Conservation (phyloP, 75 land plant genomes). For the Selaginella moellendorffii region DNA sequence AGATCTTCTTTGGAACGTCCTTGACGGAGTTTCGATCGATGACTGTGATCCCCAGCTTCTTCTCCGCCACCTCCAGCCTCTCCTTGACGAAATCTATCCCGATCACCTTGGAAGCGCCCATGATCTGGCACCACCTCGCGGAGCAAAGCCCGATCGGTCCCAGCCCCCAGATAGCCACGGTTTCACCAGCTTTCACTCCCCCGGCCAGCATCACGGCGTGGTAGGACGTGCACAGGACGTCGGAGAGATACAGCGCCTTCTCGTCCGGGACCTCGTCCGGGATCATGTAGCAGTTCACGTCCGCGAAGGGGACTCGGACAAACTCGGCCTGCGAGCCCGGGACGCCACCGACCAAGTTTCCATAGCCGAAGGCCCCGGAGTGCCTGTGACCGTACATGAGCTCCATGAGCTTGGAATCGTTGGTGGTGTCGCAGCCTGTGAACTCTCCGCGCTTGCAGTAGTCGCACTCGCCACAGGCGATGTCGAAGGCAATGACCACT, state of each 20-base stretch:
- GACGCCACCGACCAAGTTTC: neutral
- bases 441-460: too few relatives aligned
- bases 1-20: neutral
- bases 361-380: neutral
- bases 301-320: constrained; percentile 2
- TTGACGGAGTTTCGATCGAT: neutral
- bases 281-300: constrained; percentile 1
- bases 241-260: constrained; percentile 6
- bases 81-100: constrained; percentile 1
- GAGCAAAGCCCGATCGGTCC: constrained; percentile 20
- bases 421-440: too few relatives aligned
- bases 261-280: constrained; percentile 4
- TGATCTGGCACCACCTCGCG: constrained; percentile 15
- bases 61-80: constrained; percentile 1
- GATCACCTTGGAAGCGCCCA: constrained; percentile 1
- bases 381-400: neutral
- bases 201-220: constrained; percentile 20
- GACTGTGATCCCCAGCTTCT: neutral
- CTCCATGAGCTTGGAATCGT: neutral
- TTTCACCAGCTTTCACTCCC: constrained; percentile 15
- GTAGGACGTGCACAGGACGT: constrained; percentile 8
- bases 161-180: constrained; percentile 24
- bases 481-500: too few relatives aligned
- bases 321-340: constrained; percentile 9
- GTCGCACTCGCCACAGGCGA: too few relatives aligned